Percentiles rank a stretch among this genome's conserved stretches.
phyloP scores from a whole-genome alignment of 352 stramenopile genomes.

The Lagenidium sp. region DNA sequence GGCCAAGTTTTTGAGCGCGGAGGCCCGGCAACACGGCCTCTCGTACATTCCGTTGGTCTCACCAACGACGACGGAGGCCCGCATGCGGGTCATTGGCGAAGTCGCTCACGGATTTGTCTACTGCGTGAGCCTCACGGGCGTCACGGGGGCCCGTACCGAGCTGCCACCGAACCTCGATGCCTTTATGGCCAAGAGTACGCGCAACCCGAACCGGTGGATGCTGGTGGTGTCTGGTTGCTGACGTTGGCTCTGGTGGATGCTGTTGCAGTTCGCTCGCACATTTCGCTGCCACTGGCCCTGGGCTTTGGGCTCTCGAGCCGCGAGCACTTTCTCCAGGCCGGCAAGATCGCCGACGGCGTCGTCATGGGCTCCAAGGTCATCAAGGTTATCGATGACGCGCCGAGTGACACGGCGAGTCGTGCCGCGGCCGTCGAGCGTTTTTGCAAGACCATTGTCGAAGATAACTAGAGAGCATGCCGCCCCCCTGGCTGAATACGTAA shows the following conservation, averaged over 20 bases:
- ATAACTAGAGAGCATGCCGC: conserved; percentile 7
- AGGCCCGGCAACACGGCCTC: conserved; percentile 87
- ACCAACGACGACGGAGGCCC: conserved; percentile 93
- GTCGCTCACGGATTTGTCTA: conserved; percentile 82
- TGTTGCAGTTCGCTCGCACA: conserved; percentile 60
- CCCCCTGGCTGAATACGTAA: too few species aligned
- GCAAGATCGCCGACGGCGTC: conserved; percentile 86
- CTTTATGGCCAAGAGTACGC: conserved; percentile 89
- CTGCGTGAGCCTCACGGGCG: conserved; percentile 83
- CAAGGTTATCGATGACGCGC: conserved; percentile 72
- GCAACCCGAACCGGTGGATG: too few species aligned
- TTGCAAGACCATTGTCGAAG: conserved; percentile 62
- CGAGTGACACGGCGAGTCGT: conserved; percentile 40
- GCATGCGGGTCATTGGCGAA: conserved; percentile 79
- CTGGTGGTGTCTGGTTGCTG: neutral
- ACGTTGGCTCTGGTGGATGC: neutral
- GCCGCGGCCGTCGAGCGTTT: conserved; percentile 71
- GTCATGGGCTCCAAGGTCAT: conserved; percentile 87
- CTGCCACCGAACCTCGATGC: conserved; percentile 90
- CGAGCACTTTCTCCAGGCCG: conserved; percentile 88
- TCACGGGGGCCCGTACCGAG: conserved; percentile 90
- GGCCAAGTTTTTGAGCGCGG: conserved; percentile 83
- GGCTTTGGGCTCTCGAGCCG: conserved; percentile 96
- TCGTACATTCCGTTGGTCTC: conserved; percentile 96
- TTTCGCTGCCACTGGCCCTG: conserved; percentile 89